These are phyloP conservation scores for Vanrija humicola DNA, from an alignment of 1,284 basidiomycete species.

Conservation along the genomic window DNA sequence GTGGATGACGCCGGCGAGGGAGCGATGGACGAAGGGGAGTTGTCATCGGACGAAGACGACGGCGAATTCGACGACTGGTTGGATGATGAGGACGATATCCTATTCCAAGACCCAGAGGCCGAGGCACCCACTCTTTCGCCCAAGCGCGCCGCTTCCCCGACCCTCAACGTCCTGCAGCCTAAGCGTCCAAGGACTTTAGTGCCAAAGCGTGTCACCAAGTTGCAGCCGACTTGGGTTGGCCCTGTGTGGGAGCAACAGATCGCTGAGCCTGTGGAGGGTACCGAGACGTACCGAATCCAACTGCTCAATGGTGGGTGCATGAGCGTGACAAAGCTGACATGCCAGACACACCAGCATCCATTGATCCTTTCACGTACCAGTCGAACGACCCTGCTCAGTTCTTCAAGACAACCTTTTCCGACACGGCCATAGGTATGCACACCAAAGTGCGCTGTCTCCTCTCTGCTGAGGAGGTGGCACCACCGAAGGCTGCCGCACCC, in stretches of 20 bases:
- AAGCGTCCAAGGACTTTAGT: conserved; percentile 14
- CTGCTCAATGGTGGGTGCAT: conserved; percentile 41
- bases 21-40: conserved; percentile 23
- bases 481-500: conserved; percentile 1
- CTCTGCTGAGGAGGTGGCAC: conserved; percentile 14
- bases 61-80: conserved; percentile 48
- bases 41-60: conserved; percentile 34
- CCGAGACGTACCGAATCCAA: conserved; percentile 43
- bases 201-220: conserved; percentile 41
- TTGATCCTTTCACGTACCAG: conserved; percentile 45
- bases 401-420: conserved; percentile 30
- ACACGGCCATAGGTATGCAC: conserved; percentile 29
- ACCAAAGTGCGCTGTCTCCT: conserved; percentile 30
- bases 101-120: conserved; percentile 33
- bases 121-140: conserved; percentile 18
- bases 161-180: conserved; percentile 9
- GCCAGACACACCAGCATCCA: conserved; percentile 38
- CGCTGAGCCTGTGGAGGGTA: conserved; percentile 32
- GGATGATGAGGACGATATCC: conserved; percentile 24
- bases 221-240: conserved; percentile 42
- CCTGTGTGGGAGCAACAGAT: conserved; percentile 43
- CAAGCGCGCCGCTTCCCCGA: conserved; percentile 39
- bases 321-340: neutral
- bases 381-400: conserved; percentile 24
- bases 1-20: conserved; percentile 35